Percentiles rank a stretch among this genome's conserved stretches.
Conservation (phyloP, 2,329 filamentous ascomycete species). For the Colletotrichum scovillei region DNA sequence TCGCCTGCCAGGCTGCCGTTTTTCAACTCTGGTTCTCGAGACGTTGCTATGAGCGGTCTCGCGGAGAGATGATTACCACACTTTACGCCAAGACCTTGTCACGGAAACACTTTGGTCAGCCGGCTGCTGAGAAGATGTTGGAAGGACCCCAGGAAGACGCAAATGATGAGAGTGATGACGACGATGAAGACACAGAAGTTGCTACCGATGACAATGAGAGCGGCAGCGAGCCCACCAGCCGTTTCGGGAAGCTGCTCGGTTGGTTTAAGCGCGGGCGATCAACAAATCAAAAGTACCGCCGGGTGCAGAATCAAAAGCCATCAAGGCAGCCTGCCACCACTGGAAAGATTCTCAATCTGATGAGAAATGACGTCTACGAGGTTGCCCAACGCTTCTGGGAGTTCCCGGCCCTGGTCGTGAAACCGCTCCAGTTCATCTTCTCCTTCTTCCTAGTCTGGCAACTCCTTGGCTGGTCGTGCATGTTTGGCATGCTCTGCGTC, state of each 20-base stretch:
- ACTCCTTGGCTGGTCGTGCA: slow-evolving; percentile 83
- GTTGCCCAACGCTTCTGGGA: slow-evolving; percentile 91
- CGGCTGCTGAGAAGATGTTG: slow-evolving; percentile 36
- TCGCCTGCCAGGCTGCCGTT: slow-evolving; percentile 73
- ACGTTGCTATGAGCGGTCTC: slow-evolving; percentile 83
- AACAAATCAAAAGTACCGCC: slow-evolving; percentile 35
- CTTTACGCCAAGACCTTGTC: slow-evolving; percentile 82
- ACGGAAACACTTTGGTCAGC: slow-evolving; percentile 65
- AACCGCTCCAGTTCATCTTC: slow-evolving; percentile 80
- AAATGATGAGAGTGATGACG: slow-evolving; percentile 44
- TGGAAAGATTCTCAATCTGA: slow-evolving; percentile 90
- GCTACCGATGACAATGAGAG: slow-evolving; percentile 35
- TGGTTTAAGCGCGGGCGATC: slow-evolving; percentile 8
- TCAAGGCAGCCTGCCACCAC: slow-evolving; percentile 76
- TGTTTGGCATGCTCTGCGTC: slow-evolving; percentile 78
- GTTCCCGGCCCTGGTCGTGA: slow-evolving; percentile 78
- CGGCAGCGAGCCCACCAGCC: slow-evolving; percentile 23
- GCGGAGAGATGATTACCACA: slow-evolving; percentile 89
- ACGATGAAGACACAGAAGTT: slow-evolving; percentile 40
- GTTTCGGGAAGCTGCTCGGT: slow-evolving; percentile 14
- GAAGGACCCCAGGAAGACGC: neutral
- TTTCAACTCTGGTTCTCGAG: slow-evolving; percentile 85
- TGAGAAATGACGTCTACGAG: slow-evolving; percentile 85
- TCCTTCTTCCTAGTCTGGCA: slow-evolving; percentile 80
- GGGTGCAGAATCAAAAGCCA: slow-evolving; percentile 46